A percentile compares a stretch with the other conserved stretches of the same genome.
These are phyloP conservation scores for Immersiporthe knoxdaviesiana DNA, from an alignment of 2,329 filamentous ascomycete species.

Conservation along the genomic window DNA sequence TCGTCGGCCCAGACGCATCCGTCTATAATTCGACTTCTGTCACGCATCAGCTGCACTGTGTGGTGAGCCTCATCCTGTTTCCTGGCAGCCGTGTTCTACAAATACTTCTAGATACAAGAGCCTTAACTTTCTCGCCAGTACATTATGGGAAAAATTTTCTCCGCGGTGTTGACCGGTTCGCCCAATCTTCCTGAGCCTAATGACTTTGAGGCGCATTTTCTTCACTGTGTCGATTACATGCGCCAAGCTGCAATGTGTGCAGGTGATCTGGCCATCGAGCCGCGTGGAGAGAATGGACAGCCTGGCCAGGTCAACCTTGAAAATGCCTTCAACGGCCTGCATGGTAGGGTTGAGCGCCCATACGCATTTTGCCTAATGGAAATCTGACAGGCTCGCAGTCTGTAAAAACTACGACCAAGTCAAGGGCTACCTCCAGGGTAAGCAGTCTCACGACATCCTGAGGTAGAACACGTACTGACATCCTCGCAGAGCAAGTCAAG, in stretches of 20 bases:
- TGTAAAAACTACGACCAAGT: constrained; percentile 35
- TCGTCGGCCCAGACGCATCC: constrained; percentile 23
- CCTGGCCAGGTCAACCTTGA: constrained; percentile 33
- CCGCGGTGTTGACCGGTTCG: constrained; percentile 32
- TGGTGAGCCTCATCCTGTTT: constrained; percentile 36
- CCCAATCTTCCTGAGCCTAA: constrained; percentile 20
- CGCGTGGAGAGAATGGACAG: constrained; percentile 32
- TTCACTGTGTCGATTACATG: constrained; percentile 40
- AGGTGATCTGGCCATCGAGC: constrained; percentile 35
- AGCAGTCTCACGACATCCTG: not conserved
- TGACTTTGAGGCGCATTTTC: constrained; percentile 42
- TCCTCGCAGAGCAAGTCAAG: constrained; percentile 17
- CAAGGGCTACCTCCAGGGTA: constrained; percentile 33
- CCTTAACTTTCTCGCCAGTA: constrained; percentile 32
- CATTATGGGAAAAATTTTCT: constrained; percentile 42
- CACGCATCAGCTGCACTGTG: constrained; percentile 47
- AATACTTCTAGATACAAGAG: not conserved
- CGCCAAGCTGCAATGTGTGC: constrained; percentile 36
- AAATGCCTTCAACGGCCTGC: constrained; percentile 34
- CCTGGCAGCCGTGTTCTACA: not conserved
- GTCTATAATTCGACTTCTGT: constrained; percentile 47
- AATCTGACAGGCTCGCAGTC: constrained; percentile 24
- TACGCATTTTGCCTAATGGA: not conserved
- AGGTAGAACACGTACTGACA: not conserved
- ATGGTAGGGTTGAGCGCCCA: constrained; percentile 31